phyloP scores from a whole-genome alignment of 108 stramenopile species.

The Pseudonitzschia multiseries region DNA sequence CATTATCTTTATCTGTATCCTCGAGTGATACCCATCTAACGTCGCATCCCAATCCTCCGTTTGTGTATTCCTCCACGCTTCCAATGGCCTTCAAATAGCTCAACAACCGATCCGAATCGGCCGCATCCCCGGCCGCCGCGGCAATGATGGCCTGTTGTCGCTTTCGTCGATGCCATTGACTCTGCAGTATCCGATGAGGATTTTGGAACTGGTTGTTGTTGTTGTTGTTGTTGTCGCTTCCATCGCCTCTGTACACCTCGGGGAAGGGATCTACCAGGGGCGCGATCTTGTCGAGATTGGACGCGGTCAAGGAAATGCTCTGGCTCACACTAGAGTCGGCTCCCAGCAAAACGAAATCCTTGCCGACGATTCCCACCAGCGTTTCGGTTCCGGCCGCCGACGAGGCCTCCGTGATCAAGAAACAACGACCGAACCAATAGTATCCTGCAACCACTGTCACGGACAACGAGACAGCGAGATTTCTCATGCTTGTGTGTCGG shows the following conservation, averaged over 20 bases:
- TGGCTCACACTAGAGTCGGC: conserved; percentile 62
- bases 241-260: conserved; percentile 1
- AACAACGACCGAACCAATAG: neutral
- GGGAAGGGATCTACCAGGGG: conserved; percentile 39
- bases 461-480: neutral
- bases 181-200: neutral
- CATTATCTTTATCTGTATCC: neutral
- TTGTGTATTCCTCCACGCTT: conserved; percentile 61
- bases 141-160: conserved; percentile 62
- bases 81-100: conserved; percentile 44
- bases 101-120: conserved; percentile 67
- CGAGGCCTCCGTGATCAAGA: conserved; percentile 16
- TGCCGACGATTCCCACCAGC: conserved; percentile 71
- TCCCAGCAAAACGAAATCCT: conserved; percentile 77
- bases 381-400: conserved; percentile 59
- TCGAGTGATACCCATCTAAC: conserved; percentile 31
- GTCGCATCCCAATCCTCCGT: conserved; percentile 60
- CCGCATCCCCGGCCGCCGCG: conserved; percentile 71
- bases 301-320: conserved; percentile 64
- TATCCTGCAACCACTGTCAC: neutral
- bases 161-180: neutral
- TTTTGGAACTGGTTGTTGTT: neutral
- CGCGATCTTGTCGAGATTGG: conserved; percentile 68
- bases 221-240: neutral
- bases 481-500: neutral